phyloP scores from a whole-genome alignment of 139 green algal genomes.

The Spirogloea muscicola region DNA sequence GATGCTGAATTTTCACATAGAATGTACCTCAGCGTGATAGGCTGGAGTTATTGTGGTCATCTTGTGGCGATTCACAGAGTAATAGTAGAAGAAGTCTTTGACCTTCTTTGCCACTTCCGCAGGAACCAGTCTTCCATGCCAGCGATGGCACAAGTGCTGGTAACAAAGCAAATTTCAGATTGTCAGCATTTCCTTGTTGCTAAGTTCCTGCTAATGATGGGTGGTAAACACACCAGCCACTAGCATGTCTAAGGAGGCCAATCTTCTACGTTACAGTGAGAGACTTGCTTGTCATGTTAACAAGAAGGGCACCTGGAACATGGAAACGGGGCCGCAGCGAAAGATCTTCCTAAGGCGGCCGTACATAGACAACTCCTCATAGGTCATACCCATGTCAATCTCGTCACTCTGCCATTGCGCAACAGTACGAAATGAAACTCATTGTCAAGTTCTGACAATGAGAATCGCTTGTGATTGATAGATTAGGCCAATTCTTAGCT shows the following conservation, averaged over 20 bases:
- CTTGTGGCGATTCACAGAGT: conserved; percentile 96
- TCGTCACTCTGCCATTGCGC: conserved; percentile 68
- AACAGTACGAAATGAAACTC: no score
- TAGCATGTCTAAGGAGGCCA: neutral
- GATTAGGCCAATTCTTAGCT: no score
- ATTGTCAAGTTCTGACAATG: no score
- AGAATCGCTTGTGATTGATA: no score
- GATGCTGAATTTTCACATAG: neutral
- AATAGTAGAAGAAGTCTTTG: conserved; percentile 90
- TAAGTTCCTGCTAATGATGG: no score
- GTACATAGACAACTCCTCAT: conserved; percentile 86
- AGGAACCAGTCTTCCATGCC: conserved; percentile 16
- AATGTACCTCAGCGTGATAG: conserved; percentile 82
- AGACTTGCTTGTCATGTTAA: neutral
- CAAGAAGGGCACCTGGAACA: conserved; percentile 65
- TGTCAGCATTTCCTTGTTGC: neutral
- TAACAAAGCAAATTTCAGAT: conserved; percentile 47
- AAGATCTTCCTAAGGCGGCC: conserved; percentile 83
- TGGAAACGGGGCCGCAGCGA: conserved; percentile 80
- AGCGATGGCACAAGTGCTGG: conserved; percentile 47
- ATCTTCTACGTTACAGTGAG: neutral
- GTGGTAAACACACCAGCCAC: neutral
- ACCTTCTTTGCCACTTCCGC: conserved; percentile 61
- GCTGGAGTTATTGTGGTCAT: conserved; percentile 90
- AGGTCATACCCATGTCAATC: conserved; percentile 58